Evolutionary conservation across 192 early-diverging fungal genomes (phyloP).

Genomic region (Linderina pennispora): DNA sequence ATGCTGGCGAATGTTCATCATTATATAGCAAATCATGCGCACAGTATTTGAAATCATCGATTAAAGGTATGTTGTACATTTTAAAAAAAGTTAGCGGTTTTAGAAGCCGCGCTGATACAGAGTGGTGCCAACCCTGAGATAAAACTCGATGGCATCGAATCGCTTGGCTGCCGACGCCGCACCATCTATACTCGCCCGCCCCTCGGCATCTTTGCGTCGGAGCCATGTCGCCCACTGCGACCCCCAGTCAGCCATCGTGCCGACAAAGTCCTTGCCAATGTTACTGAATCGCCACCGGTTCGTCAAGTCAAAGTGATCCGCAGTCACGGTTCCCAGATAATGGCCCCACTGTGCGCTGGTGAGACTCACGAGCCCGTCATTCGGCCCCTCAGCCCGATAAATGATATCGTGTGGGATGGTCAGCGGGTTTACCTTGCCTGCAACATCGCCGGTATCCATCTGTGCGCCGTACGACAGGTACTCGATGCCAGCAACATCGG

Average conservation of each 20-base stretch:
- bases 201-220: conserved; percentile 3
- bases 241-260: conserved; percentile 32
- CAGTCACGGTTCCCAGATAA: conserved; percentile 72
- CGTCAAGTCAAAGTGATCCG: conserved; percentile 89
- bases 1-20: too few relatives aligned
- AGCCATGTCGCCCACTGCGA: conserved; percentile 40
- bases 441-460: conserved; percentile 58
- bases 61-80: too few relatives aligned
- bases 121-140: conserved; percentile 60
- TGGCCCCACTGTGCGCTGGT: conserved; percentile 83
- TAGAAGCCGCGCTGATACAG: conserved; percentile 62
- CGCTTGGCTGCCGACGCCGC: background rate
- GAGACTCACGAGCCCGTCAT: conserved; percentile 88
- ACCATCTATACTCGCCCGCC: background rate
- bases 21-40: too few relatives aligned
- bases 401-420: conserved; percentile 77
- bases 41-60: too few relatives aligned
- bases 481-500: conserved; percentile 63
- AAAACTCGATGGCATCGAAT: conserved; percentile 70
- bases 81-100: too few relatives aligned
- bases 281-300: conserved; percentile 37
- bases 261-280: conserved; percentile 32
- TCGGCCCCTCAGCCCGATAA: conserved; percentile 70
- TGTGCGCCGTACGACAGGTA: conserved; percentile 81
- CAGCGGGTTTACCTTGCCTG: conserved; percentile 61